phyloP scores from a whole-genome alignment of 176 grass and related monocot species.

The Chrysopogon serrulatus region DNA sequence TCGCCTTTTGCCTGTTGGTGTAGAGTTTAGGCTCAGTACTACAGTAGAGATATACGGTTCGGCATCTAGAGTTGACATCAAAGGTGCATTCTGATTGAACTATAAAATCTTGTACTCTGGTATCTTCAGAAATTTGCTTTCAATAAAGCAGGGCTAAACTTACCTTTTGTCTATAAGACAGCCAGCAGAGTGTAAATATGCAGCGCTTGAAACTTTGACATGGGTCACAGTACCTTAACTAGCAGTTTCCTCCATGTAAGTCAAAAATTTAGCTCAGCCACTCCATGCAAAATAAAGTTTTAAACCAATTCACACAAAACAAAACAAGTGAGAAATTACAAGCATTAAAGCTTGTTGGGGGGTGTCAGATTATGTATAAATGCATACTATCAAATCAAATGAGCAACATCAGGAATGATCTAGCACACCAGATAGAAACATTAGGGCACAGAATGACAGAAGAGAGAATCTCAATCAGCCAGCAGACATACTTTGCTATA shows the following conservation, averaged over 20 bases:
- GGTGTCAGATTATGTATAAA: not conserved
- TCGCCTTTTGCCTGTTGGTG: too few species aligned
- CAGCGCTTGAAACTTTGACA: not conserved
- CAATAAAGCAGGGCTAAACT: too few species aligned
- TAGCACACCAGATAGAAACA: not conserved
- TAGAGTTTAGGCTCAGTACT: too few species aligned
- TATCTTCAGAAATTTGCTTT: too few species aligned
- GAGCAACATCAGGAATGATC: not conserved
- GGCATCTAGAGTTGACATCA: too few species aligned
- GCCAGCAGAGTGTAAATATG: not conserved
- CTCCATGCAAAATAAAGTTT: not conserved
- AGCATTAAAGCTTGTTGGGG: not conserved
- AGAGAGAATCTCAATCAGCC: not conserved
- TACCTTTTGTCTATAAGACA: not conserved
- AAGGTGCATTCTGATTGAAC: too few species aligned
- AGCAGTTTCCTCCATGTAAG: not conserved
- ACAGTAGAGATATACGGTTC: too few species aligned
- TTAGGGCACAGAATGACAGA: not conserved
- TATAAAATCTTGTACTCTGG: too few species aligned
- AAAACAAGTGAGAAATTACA: not conserved
- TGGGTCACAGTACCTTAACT: not conserved
- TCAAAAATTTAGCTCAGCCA: not conserved
- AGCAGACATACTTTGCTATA: constrained; percentile 10
- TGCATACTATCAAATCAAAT: constrained; percentile 1
- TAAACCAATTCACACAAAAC: not conserved